Percentiles rank a stretch among this genome's conserved stretches.
Evolutionary conservation across 2,329 filamentous ascomycete genomes (phyloP).

Genomic region (Ophiostoma australiae): DNA sequence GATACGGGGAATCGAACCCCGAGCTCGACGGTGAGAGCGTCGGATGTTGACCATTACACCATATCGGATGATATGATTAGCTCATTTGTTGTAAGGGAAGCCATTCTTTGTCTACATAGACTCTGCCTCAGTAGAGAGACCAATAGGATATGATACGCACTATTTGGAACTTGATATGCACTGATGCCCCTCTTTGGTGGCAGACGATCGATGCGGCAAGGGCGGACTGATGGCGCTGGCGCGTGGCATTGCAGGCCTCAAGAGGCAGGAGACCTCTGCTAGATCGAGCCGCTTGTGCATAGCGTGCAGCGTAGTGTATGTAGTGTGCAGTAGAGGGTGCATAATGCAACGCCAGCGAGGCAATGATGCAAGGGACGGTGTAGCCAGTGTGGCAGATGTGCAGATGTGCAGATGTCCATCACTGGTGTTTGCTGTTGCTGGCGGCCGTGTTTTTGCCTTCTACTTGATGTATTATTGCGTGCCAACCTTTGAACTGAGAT

Average conservation of each 20-base stretch:
- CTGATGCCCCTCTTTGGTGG: too few species aligned
- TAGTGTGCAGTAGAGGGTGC: neutral
- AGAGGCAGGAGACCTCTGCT: neutral
- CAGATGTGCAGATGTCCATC: neutral
- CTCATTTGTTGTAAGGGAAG: neutral
- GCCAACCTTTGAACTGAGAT: too few species aligned
- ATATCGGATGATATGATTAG: slow-evolving; percentile 25
- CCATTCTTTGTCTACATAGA: neutral
- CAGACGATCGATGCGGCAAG: neutral
- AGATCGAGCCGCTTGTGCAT: neutral
- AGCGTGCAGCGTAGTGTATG: neutral
- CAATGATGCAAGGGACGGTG: neutral
- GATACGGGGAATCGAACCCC: slow-evolving; percentile 28
- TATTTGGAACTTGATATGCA: too few species aligned
- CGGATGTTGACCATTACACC: slow-evolving; percentile 29
- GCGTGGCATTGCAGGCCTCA: neutral
- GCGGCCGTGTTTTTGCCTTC: too few species aligned
- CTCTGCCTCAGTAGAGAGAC: too few species aligned
- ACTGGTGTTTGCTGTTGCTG: neutral
- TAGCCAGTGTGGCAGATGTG: neutral
- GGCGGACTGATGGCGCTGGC: neutral
- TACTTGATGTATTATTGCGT: too few species aligned
- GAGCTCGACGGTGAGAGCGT: slow-evolving; percentile 29
- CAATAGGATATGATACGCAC: too few species aligned
- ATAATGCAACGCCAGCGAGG: neutral